Evolutionary conservation across 2,329 filamentous ascomycete species (phyloP).

Genomic region (Nemania serpens): DNA sequence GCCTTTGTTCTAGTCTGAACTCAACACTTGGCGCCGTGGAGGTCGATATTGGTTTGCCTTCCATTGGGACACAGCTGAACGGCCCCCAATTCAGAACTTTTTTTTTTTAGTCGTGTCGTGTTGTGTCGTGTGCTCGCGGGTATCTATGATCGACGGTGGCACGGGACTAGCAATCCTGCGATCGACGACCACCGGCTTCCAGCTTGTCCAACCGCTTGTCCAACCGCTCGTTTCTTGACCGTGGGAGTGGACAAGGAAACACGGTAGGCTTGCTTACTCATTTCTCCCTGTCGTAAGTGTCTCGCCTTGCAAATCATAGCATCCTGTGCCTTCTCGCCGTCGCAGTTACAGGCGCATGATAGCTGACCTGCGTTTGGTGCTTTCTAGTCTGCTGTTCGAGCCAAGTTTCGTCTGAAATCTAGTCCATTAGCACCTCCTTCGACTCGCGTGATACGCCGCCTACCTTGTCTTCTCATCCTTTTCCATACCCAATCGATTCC

Average conservation of each 20-base stretch:
- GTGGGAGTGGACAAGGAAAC: neutral
- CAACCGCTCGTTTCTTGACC: neutral
- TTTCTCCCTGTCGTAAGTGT: conserved; percentile 20
- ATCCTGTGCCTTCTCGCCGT: conserved; percentile 1
- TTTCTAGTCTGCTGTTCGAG: conserved; percentile 28
- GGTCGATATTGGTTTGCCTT: conserved; percentile 6
- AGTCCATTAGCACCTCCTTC: conserved; percentile 22
- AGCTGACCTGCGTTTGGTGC: conserved; percentile 27
- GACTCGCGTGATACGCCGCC: conserved; percentile 16
- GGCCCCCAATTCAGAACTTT: conserved; percentile 6
- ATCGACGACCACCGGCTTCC: neutral
- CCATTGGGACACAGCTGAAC: neutral
- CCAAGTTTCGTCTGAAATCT: conserved; percentile 21
- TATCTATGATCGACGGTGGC: neutral
- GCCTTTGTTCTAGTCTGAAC: conserved; percentile 6
- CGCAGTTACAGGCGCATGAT: conserved; percentile 13
- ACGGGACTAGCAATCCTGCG: neutral
- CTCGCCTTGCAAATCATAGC: neutral
- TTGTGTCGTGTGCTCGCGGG: conserved; percentile 12
- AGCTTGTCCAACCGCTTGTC: no score
- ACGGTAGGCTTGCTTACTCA: neutral
- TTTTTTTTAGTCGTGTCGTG: neutral
- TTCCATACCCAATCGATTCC: conserved; percentile 3
- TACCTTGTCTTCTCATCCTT: no score
- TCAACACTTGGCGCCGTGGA: conserved; percentile 4